phyloP scores from a whole-genome alignment of 345 rosid species.

The Syzygium grande region DNA sequence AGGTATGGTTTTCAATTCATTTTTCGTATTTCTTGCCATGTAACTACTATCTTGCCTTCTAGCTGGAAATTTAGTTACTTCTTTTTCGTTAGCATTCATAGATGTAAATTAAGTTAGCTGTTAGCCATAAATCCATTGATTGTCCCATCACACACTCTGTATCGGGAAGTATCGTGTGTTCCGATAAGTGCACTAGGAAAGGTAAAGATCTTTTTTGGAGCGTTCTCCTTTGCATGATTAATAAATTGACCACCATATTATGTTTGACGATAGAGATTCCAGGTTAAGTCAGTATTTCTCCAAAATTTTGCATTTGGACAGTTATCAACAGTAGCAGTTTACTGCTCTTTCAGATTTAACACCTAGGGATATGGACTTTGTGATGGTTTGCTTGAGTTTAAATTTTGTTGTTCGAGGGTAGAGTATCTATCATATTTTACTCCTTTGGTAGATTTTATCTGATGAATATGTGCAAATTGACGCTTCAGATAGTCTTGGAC shows the following conservation, averaged over 20 bases:
- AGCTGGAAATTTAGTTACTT: background rate
- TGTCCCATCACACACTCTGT: background rate
- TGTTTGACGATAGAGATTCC: background rate
- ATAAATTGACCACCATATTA: background rate
- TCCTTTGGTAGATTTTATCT: background rate
- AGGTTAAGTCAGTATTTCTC: background rate
- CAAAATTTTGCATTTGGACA: background rate
- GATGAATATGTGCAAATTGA: background rate
- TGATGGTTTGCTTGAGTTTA: background rate
- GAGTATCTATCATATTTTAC: background rate
- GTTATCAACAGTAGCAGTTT: background rate
- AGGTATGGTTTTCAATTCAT: slow-evolving; percentile 36
- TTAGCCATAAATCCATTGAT: background rate
- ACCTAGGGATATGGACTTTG: background rate
- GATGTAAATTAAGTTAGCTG: background rate
- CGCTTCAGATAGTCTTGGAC: background rate
- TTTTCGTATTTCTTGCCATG: background rate
- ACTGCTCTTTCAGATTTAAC: background rate
- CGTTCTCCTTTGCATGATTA: background rate
- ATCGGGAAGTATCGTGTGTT: background rate
- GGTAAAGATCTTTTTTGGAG: background rate
- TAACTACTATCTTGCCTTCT: background rate
- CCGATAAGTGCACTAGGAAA: background rate
- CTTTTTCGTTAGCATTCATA: background rate
- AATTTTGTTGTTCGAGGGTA: background rate